Evolutionary conservation across 257 asterid genomes (phyloP).

Genomic region (Fraxinus excelsior): DNA sequence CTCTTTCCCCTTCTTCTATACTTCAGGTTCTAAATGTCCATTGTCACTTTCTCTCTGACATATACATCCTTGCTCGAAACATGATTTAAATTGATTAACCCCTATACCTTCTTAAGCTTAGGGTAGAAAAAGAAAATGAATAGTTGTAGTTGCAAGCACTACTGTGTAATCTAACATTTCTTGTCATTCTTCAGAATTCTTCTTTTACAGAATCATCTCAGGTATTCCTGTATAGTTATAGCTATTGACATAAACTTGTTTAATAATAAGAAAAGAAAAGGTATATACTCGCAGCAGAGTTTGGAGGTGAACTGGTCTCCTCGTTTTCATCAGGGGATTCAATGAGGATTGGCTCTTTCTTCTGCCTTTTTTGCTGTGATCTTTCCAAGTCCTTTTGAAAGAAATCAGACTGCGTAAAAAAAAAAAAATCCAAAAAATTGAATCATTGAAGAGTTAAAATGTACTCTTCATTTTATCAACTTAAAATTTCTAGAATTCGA

Average conservation of each 20-base stretch:
- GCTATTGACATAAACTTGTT: constrained; percentile 9
- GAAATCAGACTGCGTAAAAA: constrained; percentile 57
- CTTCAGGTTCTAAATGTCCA: not conserved
- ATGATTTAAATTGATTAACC: not conserved
- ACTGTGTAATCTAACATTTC: not conserved
- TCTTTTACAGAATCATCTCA: not conserved
- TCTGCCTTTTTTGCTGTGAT: constrained; percentile 49
- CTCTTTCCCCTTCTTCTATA: not conserved
- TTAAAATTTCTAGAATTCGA: constrained; percentile 4
- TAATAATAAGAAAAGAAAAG: constrained; percentile 16
- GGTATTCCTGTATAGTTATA: not conserved
- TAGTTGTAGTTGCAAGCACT: not conserved
- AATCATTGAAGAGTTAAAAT: not conserved
- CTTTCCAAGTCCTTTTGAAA: constrained; percentile 55
- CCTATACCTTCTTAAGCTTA: not conserved
- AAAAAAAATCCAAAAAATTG: constrained; percentile 22
- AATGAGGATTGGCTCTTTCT: constrained; percentile 32
- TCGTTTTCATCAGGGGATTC: constrained; percentile 46
- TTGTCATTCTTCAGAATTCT: not conserved
- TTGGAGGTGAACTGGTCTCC: constrained; percentile 43
- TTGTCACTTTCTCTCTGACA: not conserved
- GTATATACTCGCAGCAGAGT: constrained; percentile 56
- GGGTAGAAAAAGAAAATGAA: not conserved
- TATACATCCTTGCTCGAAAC: not conserved
- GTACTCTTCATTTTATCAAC: constrained; percentile 11